Evolutionary conservation across 176 grass and related monocot species (phyloP).

Genomic region (Eremochloa ophiuroides): DNA sequence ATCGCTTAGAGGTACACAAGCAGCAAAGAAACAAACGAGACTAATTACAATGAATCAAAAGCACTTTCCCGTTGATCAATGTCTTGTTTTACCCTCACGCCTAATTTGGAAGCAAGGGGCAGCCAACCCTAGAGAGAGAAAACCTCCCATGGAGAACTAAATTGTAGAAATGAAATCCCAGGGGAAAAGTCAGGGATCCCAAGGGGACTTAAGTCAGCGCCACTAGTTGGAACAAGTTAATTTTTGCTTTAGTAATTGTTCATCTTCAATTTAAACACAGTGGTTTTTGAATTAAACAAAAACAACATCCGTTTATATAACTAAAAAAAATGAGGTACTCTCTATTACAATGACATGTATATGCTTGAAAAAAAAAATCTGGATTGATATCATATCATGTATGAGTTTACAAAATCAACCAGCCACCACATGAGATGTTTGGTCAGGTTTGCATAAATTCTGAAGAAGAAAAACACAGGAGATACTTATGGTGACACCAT

Average conservation of each 20-base stretch:
- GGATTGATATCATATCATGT: not conserved
- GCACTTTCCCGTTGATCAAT: not conserved
- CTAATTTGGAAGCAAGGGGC: too few species aligned
- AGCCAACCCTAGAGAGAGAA: too few species aligned
- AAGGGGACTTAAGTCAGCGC: too few species aligned
- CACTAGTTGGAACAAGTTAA: not conserved
- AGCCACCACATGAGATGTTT: not conserved
- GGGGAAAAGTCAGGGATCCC: too few species aligned
- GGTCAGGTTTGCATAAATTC: not conserved
- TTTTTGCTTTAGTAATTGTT: not conserved
- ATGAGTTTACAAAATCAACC: conserved; percentile 17
- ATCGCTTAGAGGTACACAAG: not conserved
- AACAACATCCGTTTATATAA: not conserved
- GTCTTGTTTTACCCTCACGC: not conserved
- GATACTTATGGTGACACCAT: not conserved
- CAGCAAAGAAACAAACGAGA: not conserved
- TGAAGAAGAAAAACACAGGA: not conserved
- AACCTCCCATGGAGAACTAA: too few species aligned
- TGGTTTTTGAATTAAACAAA: not conserved
- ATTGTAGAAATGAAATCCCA: too few species aligned
- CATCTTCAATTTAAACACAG: not conserved
- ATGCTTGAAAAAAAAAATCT: not conserved
- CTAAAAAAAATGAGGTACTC: not conserved
- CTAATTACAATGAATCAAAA: not conserved
- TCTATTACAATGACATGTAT: not conserved